phyloP scores from a whole-genome alignment of 768 basidiomycete species.

The Phaffia australis region DNA sequence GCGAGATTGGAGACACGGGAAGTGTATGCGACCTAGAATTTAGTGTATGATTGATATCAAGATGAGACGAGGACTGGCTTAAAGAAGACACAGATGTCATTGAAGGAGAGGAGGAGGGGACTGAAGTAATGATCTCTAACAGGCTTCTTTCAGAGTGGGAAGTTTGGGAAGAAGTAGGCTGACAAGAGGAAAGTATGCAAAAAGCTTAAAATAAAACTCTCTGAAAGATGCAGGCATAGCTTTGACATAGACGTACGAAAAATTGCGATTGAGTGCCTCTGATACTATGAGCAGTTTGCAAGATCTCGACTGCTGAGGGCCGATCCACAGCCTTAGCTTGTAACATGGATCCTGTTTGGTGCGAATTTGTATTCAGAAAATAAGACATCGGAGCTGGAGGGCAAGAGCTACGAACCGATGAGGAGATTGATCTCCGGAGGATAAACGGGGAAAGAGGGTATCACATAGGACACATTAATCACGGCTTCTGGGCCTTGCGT shows the following conservation, averaged over 20 bases:
- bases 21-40: too few relatives aligned
- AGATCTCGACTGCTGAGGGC: slow-evolving; percentile 76
- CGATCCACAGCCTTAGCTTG: slow-evolving; percentile 77
- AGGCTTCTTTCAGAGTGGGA: background rate
- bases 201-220: background rate
- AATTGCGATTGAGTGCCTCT: slow-evolving; percentile 60
- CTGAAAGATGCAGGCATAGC: too few relatives aligned
- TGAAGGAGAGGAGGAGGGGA: slow-evolving; percentile 6
- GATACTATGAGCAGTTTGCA: slow-evolving; percentile 68
- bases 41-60: too few relatives aligned
- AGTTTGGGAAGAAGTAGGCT: slow-evolving; percentile 7
- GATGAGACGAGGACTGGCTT: too few relatives aligned
- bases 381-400: slow-evolving; percentile 26
- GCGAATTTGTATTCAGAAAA: slow-evolving; percentile 14
- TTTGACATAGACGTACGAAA: slow-evolving; percentile 56
- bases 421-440: slow-evolving; percentile 68
- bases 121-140: slow-evolving; percentile 22
- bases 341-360: slow-evolving; percentile 69
- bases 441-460: slow-evolving; percentile 78
- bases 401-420: slow-evolving; percentile 49
- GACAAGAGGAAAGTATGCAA: too few relatives aligned
- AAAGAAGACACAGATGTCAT: too few relatives aligned
- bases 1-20: too few relatives aligned
- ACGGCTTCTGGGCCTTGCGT: slow-evolving; percentile 95
- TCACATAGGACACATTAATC: slow-evolving; percentile 87